Base-by-base conservation (phyloP, 495 filamentous ascomycete species). In the Daldinia bambusicola region DNA sequence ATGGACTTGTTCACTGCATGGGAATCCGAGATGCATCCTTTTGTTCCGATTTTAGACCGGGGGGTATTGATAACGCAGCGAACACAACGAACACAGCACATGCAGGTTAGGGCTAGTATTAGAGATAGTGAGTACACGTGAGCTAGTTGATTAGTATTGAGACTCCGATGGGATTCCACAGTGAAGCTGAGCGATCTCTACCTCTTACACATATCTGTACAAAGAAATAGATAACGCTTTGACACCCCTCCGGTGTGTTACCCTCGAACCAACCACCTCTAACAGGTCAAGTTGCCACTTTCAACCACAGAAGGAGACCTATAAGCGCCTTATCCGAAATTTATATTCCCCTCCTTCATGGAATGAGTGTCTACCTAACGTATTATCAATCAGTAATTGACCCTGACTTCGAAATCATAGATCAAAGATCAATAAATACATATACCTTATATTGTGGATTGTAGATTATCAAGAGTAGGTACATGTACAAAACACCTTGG, bases 41-140 rank as follows among this genome's bases (percentile, higher is more conserved):
- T 43, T 66, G 13, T 66, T 51, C 61, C 66, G 66, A 52, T 52
- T 66, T 50, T 56, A 55, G 51, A 43, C 61, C 40, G 55, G 50
- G 50, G 45, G 26, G 55, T 26, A 51, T 38, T 50, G 55, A 70
- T 59, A 58, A 52, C 41, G 31, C 50, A 55, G 51, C 36, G 30
- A 26, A 52, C 51, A 38, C 50, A 55, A 57, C 36, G 30, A 26
- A 52, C 51, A 38, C 50, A 55, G 51, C 36, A 18, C 13, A 52
- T 71, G 57, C 56, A 61, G 56, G 40, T 58, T 37, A 30, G 13
- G 20, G 34, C 45, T 22, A 63, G n/a, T n/a, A 58, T 52, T 12
- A n/a, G n/a, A n/a, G 22, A 43, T 43, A 26, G 43, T 34, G 51
- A 20, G 40, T 36, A 50, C 64, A 67, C 48, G 55, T 67, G 63